These are phyloP conservation scores for Flaveria brownii DNA, from an alignment of 129 eudicot genomes.

Conservation along the genomic window DNA sequence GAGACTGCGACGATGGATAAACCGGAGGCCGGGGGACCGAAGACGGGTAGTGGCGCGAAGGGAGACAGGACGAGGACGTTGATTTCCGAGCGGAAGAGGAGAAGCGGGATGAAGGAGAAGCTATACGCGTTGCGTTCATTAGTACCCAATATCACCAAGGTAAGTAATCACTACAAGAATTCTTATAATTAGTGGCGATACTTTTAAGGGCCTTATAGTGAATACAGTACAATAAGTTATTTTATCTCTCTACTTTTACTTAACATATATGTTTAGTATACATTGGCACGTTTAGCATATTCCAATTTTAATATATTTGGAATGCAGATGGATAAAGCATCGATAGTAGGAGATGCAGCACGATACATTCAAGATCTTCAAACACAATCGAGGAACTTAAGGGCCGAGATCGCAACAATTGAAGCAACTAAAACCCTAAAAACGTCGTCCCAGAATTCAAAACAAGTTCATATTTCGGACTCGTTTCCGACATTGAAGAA, in stretches of 20 bases:
- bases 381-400: constrained; percentile 61
- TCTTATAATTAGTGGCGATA: too few relatives aligned
- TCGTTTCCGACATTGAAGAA: constrained; percentile 31
- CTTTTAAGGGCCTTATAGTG: too few relatives aligned
- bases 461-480: constrained; percentile 18
- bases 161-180: neutral
- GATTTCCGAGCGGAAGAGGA: constrained; percentile 69
- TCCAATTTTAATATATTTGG: neutral
- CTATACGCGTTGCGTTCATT: constrained; percentile 72
- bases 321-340: constrained; percentile 83
- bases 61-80: constrained; percentile 69
- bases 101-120: constrained; percentile 90
- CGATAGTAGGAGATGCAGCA: constrained; percentile 85
- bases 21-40: constrained; percentile 19
- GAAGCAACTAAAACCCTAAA: constrained; percentile 45
- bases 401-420: constrained; percentile 49
- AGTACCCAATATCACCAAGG: constrained; percentile 92
- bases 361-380: constrained; percentile 68
- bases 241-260: too few relatives aligned
- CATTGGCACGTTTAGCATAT: too few relatives aligned
- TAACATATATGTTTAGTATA: too few relatives aligned
- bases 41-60: constrained; percentile 32
- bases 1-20: constrained; percentile 32
- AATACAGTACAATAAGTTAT: too few relatives aligned
- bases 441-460: constrained; percentile 17